phyloP scores from a whole-genome alignment of 768 basidiomycete species.

The Leccinum fibrillosum region DNA sequence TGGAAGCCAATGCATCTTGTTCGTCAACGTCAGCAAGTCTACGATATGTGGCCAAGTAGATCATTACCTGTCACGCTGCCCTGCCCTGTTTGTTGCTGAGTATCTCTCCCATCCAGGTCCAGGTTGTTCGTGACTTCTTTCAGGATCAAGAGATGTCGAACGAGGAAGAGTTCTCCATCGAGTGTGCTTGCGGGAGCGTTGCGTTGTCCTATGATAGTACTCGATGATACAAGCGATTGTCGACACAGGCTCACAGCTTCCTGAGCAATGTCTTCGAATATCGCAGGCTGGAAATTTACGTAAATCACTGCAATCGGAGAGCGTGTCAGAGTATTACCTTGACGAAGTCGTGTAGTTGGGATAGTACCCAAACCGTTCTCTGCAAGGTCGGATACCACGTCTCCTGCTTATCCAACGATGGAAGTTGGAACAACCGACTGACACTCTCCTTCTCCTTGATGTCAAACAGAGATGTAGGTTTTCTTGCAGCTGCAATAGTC shows the following conservation, averaged over 20 bases:
- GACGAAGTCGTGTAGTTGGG: slow-evolving; percentile 86
- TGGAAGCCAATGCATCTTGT: slow-evolving; percentile 32
- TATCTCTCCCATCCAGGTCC: slow-evolving; percentile 54
- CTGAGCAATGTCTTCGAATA: slow-evolving; percentile 95
- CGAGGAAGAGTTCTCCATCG: slow-evolving; percentile 84
- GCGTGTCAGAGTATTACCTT: slow-evolving; percentile 52
- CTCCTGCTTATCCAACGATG: slow-evolving; percentile 69
- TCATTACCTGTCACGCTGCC: slow-evolving; percentile 59
- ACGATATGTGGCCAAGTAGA: background rate
- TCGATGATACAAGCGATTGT: slow-evolving; percentile 72
- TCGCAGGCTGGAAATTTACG: slow-evolving; percentile 63
- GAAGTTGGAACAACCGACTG: slow-evolving; percentile 65
- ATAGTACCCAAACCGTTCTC: slow-evolving; percentile 89
- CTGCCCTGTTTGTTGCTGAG: slow-evolving; percentile 40
- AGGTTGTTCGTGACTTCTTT: slow-evolving; percentile 86
- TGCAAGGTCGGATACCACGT: slow-evolving; percentile 91
- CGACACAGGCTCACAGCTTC: slow-evolving; percentile 85
- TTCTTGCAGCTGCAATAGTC: slow-evolving; percentile 40
- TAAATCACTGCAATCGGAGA: background rate
- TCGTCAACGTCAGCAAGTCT: slow-evolving; percentile 3
- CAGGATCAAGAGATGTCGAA: slow-evolving; percentile 84
- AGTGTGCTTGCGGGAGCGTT: slow-evolving; percentile 43
- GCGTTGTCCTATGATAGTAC: slow-evolving; percentile 57
- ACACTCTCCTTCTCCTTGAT: slow-evolving; percentile 67
- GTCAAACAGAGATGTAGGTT: slow-evolving; percentile 41